Base-by-base conservation (phyloP, 768 basidiomycete species). In the Gyrodon lividus region DNA sequence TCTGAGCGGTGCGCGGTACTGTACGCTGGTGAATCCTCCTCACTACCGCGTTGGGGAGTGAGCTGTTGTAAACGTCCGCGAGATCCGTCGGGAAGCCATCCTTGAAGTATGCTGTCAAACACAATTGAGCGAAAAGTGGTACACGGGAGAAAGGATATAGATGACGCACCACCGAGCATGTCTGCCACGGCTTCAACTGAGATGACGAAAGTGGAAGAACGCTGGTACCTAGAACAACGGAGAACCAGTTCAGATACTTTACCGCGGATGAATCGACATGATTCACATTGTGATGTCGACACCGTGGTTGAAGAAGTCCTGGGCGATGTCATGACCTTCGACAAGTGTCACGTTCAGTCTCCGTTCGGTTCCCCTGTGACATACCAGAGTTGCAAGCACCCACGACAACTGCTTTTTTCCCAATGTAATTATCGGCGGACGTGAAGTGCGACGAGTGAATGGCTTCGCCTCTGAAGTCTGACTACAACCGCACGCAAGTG, bases 351-450 rank as follows among this genome's bases (percentile, higher is more conserved):
- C 52, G 52, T 22, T 49, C 20, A 20, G 48, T 54, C 23, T 3
- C 16, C 8, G 4, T 13, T 28, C 31, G 30, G 20, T 26, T 10
- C 5, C 22, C 46, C 14, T 2, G n/a, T 10, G 19, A 54, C 65
- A n/a, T 59, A 78, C 78, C 77, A 17, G 84, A 84, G 45, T 79
- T 84, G 38, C 82, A 81, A n/a, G 85, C 78, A 13, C 87, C 86
- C 2, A 89, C 71, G n/a, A 88, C 72, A 1, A 87, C 72, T 5
- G 79, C 84, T 57, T 81, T 85, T 71, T 87, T 86, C 6, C 84
- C 84, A 6, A 67, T 51, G 56, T 79, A 77, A 28, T 77, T 77
- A 2, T 66, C 54, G 0, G 80, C 80, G 5, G 70, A 69, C 19
- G 72, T 77, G 63, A 81, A 80, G 17, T 74, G 54, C 1, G 71